A percentile compares a stretch with the other conserved stretches of the same genome.
phyloP scores from a whole-genome alignment of 2,329 filamentous ascomycete genomes.

The Xylaria hypoxylon region DNA sequence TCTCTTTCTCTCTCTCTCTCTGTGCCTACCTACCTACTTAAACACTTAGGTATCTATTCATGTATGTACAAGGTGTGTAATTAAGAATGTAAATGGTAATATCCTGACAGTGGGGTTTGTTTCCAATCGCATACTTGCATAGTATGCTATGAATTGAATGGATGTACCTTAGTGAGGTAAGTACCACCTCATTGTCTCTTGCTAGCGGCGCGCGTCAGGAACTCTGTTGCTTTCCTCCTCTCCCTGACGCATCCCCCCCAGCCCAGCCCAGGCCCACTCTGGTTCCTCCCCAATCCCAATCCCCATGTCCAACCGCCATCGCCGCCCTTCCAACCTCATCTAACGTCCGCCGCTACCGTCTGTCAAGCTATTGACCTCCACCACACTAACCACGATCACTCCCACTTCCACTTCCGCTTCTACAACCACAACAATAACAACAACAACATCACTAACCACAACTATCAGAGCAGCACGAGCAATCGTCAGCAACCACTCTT shows the following conservation, averaged over 20 bases:
- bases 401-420: conserved; percentile 22
- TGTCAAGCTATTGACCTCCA: conserved; percentile 30
- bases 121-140: conserved; percentile 1
- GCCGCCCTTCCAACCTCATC: conserved; percentile 36
- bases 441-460: conserved; percentile 17
- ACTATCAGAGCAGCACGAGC: conserved; percentile 3
- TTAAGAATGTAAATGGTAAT: background rate
- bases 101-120: background rate
- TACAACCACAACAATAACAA: conserved; percentile 26
- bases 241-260: conserved; percentile 22
- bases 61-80: background rate
- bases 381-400: conserved; percentile 22
- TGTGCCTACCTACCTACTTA: too few relatives aligned
- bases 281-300: conserved; percentile 34
- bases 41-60: background rate
- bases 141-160: background rate
- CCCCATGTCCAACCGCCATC: conserved; percentile 31
- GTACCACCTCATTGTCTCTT: too few relatives aligned
- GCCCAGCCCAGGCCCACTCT: conserved; percentile 24
- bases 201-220: conserved; percentile 33
- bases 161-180: too few relatives aligned
- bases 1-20: too few relatives aligned
- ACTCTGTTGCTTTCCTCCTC: conserved; percentile 11
- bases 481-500: conserved; percentile 1
- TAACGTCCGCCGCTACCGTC: conserved; percentile 32